A percentile compares a stretch with the other conserved stretches of the same genome.
Evolutionary conservation across 2,329 filamentous ascomycete genomes (phyloP).

Genomic region (Trichothecium sympodiale): DNA sequence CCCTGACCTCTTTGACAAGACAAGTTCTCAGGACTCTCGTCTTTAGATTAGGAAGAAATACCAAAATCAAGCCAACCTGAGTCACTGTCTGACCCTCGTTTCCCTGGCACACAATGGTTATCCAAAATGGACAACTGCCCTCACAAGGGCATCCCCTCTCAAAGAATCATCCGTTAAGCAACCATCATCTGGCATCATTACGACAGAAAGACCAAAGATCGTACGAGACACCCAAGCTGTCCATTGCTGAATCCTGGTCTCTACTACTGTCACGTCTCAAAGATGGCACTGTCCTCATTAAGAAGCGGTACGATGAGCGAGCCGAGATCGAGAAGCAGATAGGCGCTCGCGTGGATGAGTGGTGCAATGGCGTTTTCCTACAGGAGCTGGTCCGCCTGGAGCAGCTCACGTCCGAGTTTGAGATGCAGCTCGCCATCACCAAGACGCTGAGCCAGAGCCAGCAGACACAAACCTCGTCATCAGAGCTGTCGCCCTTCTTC

Average conservation of each 20-base stretch:
- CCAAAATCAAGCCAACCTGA: too few relatives aligned
- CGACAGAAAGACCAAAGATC: conserved; percentile 1
- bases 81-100: too few relatives aligned
- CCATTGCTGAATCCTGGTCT: conserved; percentile 3
- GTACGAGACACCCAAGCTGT: conserved; percentile 4
- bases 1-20: too few relatives aligned
- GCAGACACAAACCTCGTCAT: background rate
- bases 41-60: too few relatives aligned
- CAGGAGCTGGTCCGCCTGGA: conserved; percentile 1
- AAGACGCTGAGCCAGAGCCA: conserved; percentile 1
- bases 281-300: conserved; percentile 1
- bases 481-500: background rate
- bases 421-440: conserved; percentile 5
- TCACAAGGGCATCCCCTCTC: too few relatives aligned
- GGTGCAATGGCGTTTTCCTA: conserved; percentile 3
- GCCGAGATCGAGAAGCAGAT: conserved; percentile 4
- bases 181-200: background rate
- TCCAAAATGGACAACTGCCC: too few relatives aligned
- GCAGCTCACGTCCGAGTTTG: conserved; percentile 3
- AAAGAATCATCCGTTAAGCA: too few relatives aligned
- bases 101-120: too few relatives aligned
- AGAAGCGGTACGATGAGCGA: conserved; percentile 3
- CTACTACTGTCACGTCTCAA: conserved; percentile 3
- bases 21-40: too few relatives aligned
- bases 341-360: conserved; percentile 3